Conservation (phyloP, 1,139 yeast species). For the Saccharomyces hybrid region DNA sequence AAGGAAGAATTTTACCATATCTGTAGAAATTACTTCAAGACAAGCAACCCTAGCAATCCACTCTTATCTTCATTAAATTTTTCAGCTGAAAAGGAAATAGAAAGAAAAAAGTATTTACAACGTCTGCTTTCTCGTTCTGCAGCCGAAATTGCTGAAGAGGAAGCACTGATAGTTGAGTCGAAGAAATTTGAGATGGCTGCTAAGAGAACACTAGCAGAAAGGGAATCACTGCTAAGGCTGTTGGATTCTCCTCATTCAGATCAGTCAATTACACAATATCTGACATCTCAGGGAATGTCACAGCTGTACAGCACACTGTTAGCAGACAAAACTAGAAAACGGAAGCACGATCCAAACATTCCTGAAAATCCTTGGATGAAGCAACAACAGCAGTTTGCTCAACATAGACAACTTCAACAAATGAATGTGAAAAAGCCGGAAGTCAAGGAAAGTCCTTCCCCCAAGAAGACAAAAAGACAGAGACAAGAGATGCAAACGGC, state of each 20-base stretch:
- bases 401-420: conserved; percentile 38
- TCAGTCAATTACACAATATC: conserved; percentile 70
- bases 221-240: conserved; percentile 69
- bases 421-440: conserved; percentile 36
- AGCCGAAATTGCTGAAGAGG: conserved; percentile 97
- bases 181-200: conserved; percentile 90
- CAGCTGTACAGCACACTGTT: conserved; percentile 76
- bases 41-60: conserved; percentile 38
- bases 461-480: conserved; percentile 31
- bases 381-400: conserved; percentile 36
- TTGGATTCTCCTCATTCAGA: conserved; percentile 74
- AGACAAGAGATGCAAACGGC: conserved; percentile 29
- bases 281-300: conserved; percentile 82
- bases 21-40: conserved; percentile 36
- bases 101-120: conserved; percentile 73
- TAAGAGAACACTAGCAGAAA: conserved; percentile 75
- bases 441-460: conserved; percentile 14
- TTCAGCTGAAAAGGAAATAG: conserved; percentile 61
- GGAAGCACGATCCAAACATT: conserved; percentile 35
- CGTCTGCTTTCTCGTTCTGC: conserved; percentile 77
- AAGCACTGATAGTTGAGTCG: conserved; percentile 86
- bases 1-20: conserved; percentile 72
- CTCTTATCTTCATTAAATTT: conserved; percentile 40
- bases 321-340: conserved; percentile 64
- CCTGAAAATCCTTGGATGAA: conserved; percentile 42